Evolutionary conservation across 129 eudicot genomes (phyloP).

Genomic region (Lactuca sativa): DNA sequence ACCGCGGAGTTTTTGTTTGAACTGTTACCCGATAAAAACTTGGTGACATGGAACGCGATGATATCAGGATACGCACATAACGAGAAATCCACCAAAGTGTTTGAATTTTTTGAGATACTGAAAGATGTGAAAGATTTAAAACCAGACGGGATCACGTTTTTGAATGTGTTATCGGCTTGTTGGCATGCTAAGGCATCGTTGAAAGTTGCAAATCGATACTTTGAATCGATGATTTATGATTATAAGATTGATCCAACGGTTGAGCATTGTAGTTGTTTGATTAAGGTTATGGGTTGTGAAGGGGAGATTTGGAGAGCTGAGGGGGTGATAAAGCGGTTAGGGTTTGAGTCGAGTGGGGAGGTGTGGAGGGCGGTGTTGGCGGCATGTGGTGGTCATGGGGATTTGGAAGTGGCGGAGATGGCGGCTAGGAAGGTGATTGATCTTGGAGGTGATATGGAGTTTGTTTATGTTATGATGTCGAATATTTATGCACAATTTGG

Average conservation of each 20-base stretch:
- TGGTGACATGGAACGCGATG: constrained; percentile 72
- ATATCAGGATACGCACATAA: constrained; percentile 79
- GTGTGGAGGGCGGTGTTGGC: constrained; percentile 85
- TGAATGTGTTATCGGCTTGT: constrained; percentile 67
- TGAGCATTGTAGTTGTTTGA: constrained; percentile 69
- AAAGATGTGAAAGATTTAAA: constrained; percentile 37
- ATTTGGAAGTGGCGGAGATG: constrained; percentile 54
- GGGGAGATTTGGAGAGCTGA: constrained; percentile 61
- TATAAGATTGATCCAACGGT: constrained; percentile 49
- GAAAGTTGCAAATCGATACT: constrained; percentile 47
- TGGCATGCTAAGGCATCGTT: constrained; percentile 59
- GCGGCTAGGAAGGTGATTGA: constrained; percentile 64
- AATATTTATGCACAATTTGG: constrained; percentile 57
- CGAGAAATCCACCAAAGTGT: constrained; percentile 50
- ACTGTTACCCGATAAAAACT: constrained; percentile 45
- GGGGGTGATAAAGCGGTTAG: constrained; percentile 50
- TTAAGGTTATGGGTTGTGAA: constrained; percentile 73
- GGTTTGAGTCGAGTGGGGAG: constrained; percentile 45
- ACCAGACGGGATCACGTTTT: constrained; percentile 74
- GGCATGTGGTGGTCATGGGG: constrained; percentile 63
- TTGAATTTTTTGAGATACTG: constrained; percentile 47
- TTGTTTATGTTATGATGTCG: constrained; percentile 65
- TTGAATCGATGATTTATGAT: constrained; percentile 56
- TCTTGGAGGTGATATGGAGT: constrained; percentile 59
- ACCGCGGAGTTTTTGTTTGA: constrained; percentile 50